phyloP scores from a whole-genome alignment of 768 basidiomycete genomes.

The Suillus occidentalis region DNA sequence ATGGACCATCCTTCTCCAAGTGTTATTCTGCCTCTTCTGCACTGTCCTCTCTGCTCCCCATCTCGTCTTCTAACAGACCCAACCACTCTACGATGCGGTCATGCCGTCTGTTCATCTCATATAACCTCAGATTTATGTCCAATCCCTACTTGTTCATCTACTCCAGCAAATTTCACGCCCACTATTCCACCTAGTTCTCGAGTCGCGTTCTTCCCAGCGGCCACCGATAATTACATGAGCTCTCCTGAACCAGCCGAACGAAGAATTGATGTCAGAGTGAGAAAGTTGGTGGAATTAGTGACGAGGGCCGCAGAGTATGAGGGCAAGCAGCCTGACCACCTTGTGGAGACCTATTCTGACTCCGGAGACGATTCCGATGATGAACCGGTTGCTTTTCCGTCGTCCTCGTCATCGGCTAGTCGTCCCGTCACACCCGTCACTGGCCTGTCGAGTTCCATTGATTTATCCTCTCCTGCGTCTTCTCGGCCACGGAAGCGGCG shows the following conservation, averaged over 20 bases:
- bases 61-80: conserved; percentile 42
- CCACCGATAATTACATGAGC: conserved; percentile 22
- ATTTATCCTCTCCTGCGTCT: conserved; percentile 5
- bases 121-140: conserved; percentile 34
- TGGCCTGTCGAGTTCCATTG: not conserved
- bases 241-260: not conserved
- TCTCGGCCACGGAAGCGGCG: conserved; percentile 29
- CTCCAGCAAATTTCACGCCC: conserved; percentile 24
- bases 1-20: conserved; percentile 1
- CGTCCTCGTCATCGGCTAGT: conserved; percentile 20
- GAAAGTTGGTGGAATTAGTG: conserved; percentile 52
- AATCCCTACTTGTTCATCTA: conserved; percentile 34
- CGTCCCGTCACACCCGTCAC: conserved; percentile 36
- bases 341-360: conserved; percentile 23
- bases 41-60: conserved; percentile 55
- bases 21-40: conserved; percentile 39
- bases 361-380: conserved; percentile 34
- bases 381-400: conserved; percentile 17
- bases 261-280: conserved; percentile 55
- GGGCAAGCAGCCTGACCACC: conserved; percentile 11
- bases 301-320: conserved; percentile 20
- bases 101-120: conserved; percentile 73
- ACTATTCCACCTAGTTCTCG: conserved; percentile 43
- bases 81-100: conserved; percentile 75
- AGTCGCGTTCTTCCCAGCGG: conserved; percentile 36